Base-by-base conservation (phyloP, 208 protist genomes). In the Leishmania aethiopica region DNA sequence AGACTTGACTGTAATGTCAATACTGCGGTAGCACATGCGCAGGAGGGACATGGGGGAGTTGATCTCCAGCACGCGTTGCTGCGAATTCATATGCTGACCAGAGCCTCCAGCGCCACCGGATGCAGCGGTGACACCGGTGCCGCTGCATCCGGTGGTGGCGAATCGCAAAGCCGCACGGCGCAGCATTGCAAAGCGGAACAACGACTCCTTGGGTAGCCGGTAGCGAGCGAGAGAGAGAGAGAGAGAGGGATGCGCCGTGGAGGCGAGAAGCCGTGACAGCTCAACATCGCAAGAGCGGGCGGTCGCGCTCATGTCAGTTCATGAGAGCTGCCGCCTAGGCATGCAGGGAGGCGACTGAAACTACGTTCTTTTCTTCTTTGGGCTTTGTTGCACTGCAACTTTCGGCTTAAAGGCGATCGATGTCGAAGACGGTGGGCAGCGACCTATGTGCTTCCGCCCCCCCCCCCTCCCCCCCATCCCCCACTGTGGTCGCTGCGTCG, bases 21-120 rank as follows among this genome's bases (percentile, higher is more conserved):
- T 96, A 75, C 91, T 95, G n/a, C 93, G 92, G 86, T 96, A 96
- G 87, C 93, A 96, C 95, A 98, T 98, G 32, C 95, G 91, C n/a
- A 98, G 89, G 17, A 98, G 80, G 25, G 91, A 91, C 64, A 91
- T 86, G 17, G 95, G 88, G 3, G 95, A 96, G 64, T 81, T 83
- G 81, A 98, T 96, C 35, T 96, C 86, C 15, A 98, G 85, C 28
- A 96, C 91, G 62, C 92, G 82, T 82, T 96, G 92, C 82, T 96
- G 92, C n/a, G 90, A 85, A 84, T 96, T 95, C 80, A 93, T 94
- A 47, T 90, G 79, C 13, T 84, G 79, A 17, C 81, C 86, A 2
- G 75, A 73, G 0, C 78, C 72, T 15, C 57, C 55, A 62, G 55
- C 37, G 1, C 77, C 62, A 74, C 40, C 47, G 0, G 71, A 42